These are phyloP conservation scores for Phytopythium delawarense DNA, from an alignment of 352 stramenopile genomes.

Conservation along the genomic window DNA sequence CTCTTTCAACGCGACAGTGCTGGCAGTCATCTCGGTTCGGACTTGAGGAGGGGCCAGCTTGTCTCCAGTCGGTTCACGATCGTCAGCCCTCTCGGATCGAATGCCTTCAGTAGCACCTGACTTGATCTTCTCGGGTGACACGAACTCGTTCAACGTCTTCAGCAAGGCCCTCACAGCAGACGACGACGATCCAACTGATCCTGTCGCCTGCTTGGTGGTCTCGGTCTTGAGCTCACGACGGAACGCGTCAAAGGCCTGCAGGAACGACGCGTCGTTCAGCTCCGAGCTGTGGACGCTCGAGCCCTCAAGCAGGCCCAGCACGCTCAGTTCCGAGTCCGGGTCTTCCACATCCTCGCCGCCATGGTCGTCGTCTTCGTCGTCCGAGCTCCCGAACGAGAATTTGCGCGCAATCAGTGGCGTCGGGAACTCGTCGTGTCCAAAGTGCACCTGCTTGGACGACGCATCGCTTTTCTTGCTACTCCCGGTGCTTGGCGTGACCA, in stretches of 20 bases:
- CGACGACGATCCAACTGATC: neutral
- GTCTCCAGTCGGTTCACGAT: neutral
- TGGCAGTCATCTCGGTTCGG: neutral
- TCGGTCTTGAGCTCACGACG: conserved; percentile 26
- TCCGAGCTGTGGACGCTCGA: conserved; percentile 50
- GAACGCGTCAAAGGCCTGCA: conserved; percentile 46
- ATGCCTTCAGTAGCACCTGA: neutral
- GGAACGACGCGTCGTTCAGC: conserved; percentile 51
- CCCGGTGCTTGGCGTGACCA: conserved; percentile 42
- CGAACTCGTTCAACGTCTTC: conserved; percentile 1
- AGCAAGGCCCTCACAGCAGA: conserved; percentile 23
- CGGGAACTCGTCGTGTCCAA: conserved; percentile 41
- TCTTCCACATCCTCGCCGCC: conserved; percentile 1
- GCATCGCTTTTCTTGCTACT: conserved; percentile 39
- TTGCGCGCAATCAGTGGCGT: conserved; percentile 53
- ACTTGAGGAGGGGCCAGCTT: neutral
- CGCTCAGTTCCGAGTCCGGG: conserved; percentile 21
- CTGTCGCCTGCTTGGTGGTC: neutral
- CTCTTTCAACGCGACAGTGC: neutral
- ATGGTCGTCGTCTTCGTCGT: conserved; percentile 35
- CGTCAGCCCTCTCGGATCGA: neutral
- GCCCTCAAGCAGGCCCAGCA: conserved; percentile 45
- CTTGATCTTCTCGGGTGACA: conserved; percentile 5
- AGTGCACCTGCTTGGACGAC: conserved; percentile 52
- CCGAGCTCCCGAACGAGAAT: conserved; percentile 59